Base-by-base conservation (phyloP, 331 rosid species). In the Acacia pycnantha region DNA sequence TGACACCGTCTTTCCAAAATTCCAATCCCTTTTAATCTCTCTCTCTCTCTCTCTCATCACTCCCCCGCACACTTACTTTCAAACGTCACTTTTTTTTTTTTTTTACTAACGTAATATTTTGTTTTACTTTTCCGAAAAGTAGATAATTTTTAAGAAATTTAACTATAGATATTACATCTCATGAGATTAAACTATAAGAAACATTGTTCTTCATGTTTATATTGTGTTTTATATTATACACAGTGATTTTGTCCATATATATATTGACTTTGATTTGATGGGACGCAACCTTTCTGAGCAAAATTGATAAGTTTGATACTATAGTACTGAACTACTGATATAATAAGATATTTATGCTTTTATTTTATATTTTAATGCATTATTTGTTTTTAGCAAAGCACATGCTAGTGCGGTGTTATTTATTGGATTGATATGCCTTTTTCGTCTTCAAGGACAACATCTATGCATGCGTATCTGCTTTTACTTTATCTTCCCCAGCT, bases 1-100 rank as follows among this genome's bases (percentile, higher is more conserved):
- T n/a, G n/a, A 83, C 54, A 51, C 43, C 75, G 76, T 84, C 86
- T 79, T 82, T 78, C 26, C n/a, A n/a, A n/a, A n/a, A n/a, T n/a
- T n/a, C n/a, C 62, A 65, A 19, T 69, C 77, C 67, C 73, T 81
- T 73, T 78, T 84, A 47, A 67, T 61, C 6, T 74, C 33, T 26
- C 59, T 43, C 61, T n/a, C n/a, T n/a, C n/a, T 69, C 44, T 44
- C 71, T 26, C 74, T 12, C 70, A 12, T 1, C 14, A 11, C 6
- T 2, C 8, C 33, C 1, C 3, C 35, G 11, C 14, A 24, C 35
- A 3, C 66, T n/a, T n/a, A n/a, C n/a, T 64, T 64, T 31, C n/a
- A 6, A 64, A 29, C 29, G 70, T 29, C 15, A 27, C 40, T 29
- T 26, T 26, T 29, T 64, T 64, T n/a, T n/a, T n/a, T 59, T 26